Percentiles rank a stretch among this genome's conserved stretches.
These are phyloP conservation scores for Bondarzewia mesenterica DNA, from an alignment of 1,284 basidiomycete genomes.

Conservation along the genomic window DNA sequence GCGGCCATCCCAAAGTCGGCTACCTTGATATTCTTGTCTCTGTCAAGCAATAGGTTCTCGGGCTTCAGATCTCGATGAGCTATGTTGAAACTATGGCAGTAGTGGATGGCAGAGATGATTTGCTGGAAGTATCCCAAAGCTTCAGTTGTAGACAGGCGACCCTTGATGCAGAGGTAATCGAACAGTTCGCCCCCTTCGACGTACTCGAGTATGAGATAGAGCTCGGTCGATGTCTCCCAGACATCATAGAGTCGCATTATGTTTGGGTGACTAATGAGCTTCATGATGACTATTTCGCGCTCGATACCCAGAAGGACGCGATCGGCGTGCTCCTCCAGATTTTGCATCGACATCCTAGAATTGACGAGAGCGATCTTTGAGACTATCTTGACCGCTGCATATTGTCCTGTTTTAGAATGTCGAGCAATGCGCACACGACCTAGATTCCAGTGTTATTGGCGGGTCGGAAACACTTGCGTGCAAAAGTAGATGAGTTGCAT, in stretches of 20 bases:
- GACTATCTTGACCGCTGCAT: constrained; percentile 96
- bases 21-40: constrained; percentile 86
- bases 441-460: constrained; percentile 23
- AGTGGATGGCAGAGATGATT: constrained; percentile 90
- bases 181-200: constrained; percentile 97
- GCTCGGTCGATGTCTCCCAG: constrained; percentile 89
- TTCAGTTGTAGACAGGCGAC: constrained; percentile 72
- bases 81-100: constrained; percentile 96
- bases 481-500: constrained; percentile 14
- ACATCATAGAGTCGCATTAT: constrained; percentile 94
- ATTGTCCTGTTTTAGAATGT: constrained; percentile 82
- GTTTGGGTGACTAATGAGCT: constrained; percentile 96
- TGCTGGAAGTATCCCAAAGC: constrained; percentile 96
- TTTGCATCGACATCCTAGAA: constrained; percentile 65
- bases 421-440: constrained; percentile 90
- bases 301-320: constrained; percentile 78
- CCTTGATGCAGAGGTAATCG: constrained; percentile 85
- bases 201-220: constrained; percentile 95
- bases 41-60: constrained; percentile 89
- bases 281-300: constrained; percentile 99
- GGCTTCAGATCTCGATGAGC: constrained; percentile 97
- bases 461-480: not conserved
- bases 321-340: constrained; percentile 60
- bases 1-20: constrained; percentile 99
- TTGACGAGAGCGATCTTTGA: constrained; percentile 70